Conservation (phyloP, 225 moss, liverwort and hornwort genomes). For the Marchantia paleacea region DNA sequence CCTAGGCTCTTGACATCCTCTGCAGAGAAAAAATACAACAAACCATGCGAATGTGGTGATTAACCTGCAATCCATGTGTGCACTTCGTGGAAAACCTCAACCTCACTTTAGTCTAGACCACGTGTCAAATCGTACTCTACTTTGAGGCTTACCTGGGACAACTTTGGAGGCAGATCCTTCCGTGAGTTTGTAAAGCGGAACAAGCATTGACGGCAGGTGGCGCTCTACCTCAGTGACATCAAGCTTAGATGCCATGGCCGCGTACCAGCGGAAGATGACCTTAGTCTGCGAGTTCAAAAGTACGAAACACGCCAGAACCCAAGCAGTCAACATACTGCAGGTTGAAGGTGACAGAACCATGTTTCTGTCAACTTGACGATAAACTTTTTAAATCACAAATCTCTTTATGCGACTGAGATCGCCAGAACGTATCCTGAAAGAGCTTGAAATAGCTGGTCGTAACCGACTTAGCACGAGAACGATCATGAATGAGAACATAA, state of each 20-base stretch:
- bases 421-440: too few species aligned
- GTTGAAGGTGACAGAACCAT: too few species aligned
- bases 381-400: too few species aligned
- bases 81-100: background rate
- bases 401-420: too few species aligned
- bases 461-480: too few species aligned
- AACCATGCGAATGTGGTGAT: background rate
- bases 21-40: slow-evolving; percentile 22
- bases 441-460: too few species aligned
- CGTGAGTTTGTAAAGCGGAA: slow-evolving; percentile 78
- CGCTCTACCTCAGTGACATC: slow-evolving; percentile 51
- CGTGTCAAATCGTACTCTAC: background rate
- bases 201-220: slow-evolving; percentile 62
- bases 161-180: slow-evolving; percentile 82
- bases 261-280: slow-evolving; percentile 86
- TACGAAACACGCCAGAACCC: background rate
- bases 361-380: too few species aligned
- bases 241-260: slow-evolving; percentile 69
- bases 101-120: background rate
- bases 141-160: slow-evolving; percentile 61
- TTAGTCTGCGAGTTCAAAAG: slow-evolving; percentile 56
- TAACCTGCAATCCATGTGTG: background rate
- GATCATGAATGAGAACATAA: too few species aligned
- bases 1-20: slow-evolving; percentile 73
- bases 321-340: background rate